Base-by-base conservation (phyloP, 352 stramenopile genomes). In the Globisporangium viniferum region DNA sequence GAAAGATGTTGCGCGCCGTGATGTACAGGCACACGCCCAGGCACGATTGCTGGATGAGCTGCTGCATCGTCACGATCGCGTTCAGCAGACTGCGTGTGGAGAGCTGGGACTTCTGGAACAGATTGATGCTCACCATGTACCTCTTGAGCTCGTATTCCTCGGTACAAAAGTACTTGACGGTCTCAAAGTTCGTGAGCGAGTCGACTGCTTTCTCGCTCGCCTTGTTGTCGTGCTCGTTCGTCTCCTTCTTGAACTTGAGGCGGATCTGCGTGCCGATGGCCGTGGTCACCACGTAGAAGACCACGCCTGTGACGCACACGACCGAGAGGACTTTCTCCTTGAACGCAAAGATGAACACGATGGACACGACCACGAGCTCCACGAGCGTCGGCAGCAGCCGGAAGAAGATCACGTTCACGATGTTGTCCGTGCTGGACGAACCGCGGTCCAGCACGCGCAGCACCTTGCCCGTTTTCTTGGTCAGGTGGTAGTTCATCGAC, bases 321-420 rank as follows among this genome's bases (percentile, higher is more conserved):
- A 89, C 61, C 29, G 91, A 92, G 39, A 99, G 76, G 14, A 90
- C 86, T 60, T 94, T 92, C 70, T 97, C 92, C 49, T 94, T 81
- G 82, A 98, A 99, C 24, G 97, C 91, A 41, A 95, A 87, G 27
- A 88, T 76, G 65, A 96, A 96, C 39, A 97, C 85, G 53, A 93
- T 70, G 39, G 88, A 95, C 7, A 97, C 92, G 60, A 98, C 98
- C 57, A 98, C 89, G 66, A 98, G 92, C 77, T 99, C 96, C 8
- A 87, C 81, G 58, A 99, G 74, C 54, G 96, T 97, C n/a, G 97
- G 96, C 24, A 98, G 44, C 10, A 99, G 77, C 69, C 94, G 97
- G 44, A 99, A 91, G 76, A 98, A 99, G 54, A 98, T 78, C 68
- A 99, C 98, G 69, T 98, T 98, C 69, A 99, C 97, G 41, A 99